Base-by-base conservation (phyloP, 2,329 filamentous ascomycete genomes). In the Blastomyces gilchristii region DNA sequence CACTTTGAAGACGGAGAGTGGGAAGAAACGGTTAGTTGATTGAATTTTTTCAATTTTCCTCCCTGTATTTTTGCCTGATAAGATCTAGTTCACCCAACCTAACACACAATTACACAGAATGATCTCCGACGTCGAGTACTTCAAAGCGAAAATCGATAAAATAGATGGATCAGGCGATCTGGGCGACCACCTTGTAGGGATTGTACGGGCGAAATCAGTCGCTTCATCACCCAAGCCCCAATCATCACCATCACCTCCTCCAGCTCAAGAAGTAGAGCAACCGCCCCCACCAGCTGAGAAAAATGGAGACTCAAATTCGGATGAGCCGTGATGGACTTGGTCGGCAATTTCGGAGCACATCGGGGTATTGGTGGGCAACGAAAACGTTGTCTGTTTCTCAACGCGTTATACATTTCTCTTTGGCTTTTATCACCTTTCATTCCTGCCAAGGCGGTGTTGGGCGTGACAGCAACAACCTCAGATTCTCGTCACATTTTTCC, bases 91-190 rank as follows among this genome's bases (percentile, higher is more conserved):
- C 31, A 39, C 62, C 62, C 62, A 18, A 37, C 41, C 67, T 71
- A 66, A 72, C 34, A 39, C 22, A 22, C 1, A 11, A 54, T 9
- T 43, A 18, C 9, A 61, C 66, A 94, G 90, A 71, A 87, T 97
- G 80, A 78, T 90, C 58, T 83, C 83, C 57, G 91, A 96, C 71
- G 83, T 90, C 18, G 85, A 91, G 63, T 84, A 86, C 68, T 87
- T 96, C 69, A 82, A 85, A 58, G 77, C 81, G 0, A 87, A 86
- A 67, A 81, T 96, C 7, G 82, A 85, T 67, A 91, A 90, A 71
- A 83, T 96, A 49, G 87, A 94, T 61, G 91, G 90, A 1, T 90
- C 90, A 64, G 87, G 83, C 11, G 87, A 91, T 67, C 80, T 90
- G 2, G 90, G 89, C 39, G 83, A 87, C 45, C 82, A 86, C 65